Conservation (phyloP, 805 yeast genomes). For the Cyberlindnera petersonii region DNA sequence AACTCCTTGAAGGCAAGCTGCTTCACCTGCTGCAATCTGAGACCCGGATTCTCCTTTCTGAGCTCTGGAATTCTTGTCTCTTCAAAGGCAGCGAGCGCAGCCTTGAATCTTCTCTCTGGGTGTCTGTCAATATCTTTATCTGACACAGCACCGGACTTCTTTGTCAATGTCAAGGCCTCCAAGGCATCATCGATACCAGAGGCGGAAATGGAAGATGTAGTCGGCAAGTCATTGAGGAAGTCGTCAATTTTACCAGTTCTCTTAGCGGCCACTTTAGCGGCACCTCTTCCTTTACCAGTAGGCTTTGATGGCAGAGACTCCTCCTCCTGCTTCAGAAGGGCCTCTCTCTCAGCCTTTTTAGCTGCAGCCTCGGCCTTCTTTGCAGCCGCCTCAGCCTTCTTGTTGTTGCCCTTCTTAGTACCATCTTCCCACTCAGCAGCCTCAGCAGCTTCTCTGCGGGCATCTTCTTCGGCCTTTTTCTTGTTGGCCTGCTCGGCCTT, state of each 20-base stretch:
- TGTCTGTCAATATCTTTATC: constrained; percentile 73
- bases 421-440: constrained; percentile 69
- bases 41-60: constrained; percentile 74
- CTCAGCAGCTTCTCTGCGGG: constrained; percentile 48
- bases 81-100: constrained; percentile 70
- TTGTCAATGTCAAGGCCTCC: constrained; percentile 69
- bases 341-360: constrained; percentile 81
- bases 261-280: constrained; percentile 60
- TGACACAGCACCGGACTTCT: constrained; percentile 50
- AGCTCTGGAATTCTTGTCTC: constrained; percentile 68
- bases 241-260: constrained; percentile 64
- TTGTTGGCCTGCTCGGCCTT: constrained; percentile 62
- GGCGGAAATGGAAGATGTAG: constrained; percentile 57
- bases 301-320: constrained; percentile 60
- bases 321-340: constrained; percentile 59
- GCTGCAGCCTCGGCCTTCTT: constrained; percentile 74
- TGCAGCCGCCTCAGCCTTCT: constrained; percentile 63
- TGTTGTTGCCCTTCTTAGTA: constrained; percentile 61
- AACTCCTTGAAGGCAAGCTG: constrained; percentile 74
- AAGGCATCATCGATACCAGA: constrained; percentile 74
- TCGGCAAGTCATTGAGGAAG: constrained; percentile 50
- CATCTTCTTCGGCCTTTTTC: constrained; percentile 50
- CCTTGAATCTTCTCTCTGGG: constrained; percentile 85
- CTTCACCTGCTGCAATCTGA: constrained; percentile 74
- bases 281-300: constrained; percentile 56